Evolutionary conservation across 1,284 basidiomycete species (phyloP).

Genomic region (Sporisorium sorghi): DNA sequence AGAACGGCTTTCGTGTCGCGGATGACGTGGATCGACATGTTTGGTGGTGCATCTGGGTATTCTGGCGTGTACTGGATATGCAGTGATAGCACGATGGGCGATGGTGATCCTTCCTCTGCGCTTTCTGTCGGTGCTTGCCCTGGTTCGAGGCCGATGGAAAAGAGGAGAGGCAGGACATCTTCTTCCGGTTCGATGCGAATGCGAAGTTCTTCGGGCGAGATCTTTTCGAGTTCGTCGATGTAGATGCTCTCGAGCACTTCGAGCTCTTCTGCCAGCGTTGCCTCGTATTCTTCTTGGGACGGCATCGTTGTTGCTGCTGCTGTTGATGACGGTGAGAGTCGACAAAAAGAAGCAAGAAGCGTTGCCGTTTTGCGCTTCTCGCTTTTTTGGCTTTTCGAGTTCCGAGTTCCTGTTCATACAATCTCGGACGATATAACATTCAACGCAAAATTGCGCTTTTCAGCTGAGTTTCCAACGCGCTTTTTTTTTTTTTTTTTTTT

Average conservation of each 20-base stretch:
- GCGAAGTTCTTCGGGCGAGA: conserved; percentile 82
- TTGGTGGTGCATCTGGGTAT: conserved; percentile 83
- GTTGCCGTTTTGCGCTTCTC: not conserved
- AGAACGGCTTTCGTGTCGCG: conserved; percentile 70
- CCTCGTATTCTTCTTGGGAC: conserved; percentile 70
- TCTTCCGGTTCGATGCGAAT: conserved; percentile 92
- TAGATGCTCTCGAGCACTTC: conserved; percentile 97
- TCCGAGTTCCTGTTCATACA: conserved; percentile 30
- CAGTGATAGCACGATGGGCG: conserved; percentile 80
- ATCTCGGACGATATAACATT: conserved; percentile 14
- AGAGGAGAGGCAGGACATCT: conserved; percentile 72
- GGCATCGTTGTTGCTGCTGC: conserved; percentile 33
- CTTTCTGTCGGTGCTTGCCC: conserved; percentile 45
- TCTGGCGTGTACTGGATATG: conserved; percentile 78
- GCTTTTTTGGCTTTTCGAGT: conserved; percentile 13
- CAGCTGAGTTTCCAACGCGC: no score
- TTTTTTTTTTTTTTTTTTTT: no score
- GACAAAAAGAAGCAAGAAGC: not conserved
- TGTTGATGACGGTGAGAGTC: not conserved
- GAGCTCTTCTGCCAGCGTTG: conserved; percentile 79
- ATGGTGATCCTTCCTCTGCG: conserved; percentile 37
- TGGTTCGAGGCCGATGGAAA: conserved; percentile 23
- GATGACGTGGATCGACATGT: conserved; percentile 77
- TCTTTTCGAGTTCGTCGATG: conserved; percentile 90
- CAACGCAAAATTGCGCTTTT: conserved; percentile 25